Conservation (phyloP, 257 asterid genomes). For the Solanum pimpinellifolium region DNA sequence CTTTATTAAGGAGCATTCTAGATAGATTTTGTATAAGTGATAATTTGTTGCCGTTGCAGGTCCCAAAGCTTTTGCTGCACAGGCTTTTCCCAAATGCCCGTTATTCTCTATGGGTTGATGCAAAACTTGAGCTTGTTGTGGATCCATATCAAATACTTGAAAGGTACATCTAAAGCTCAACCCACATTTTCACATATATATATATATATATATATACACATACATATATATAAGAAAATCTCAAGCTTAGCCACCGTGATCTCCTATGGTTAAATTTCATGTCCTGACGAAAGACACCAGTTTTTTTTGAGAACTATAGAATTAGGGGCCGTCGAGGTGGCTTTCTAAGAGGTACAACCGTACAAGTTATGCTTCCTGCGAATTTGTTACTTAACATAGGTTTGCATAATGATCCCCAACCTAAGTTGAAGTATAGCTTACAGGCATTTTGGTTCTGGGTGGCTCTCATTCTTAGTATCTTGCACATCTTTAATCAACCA, state of each 20-base stretch:
- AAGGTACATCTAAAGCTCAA: constrained; percentile 35
- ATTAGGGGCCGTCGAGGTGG: background rate
- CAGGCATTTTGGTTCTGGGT: background rate
- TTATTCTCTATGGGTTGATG: constrained; percentile 91
- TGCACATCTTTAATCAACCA: background rate
- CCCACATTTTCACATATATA: background rate
- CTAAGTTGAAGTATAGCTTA: background rate
- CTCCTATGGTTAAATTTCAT: background rate
- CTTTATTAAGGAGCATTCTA: background rate
- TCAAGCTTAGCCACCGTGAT: background rate
- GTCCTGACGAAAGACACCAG: background rate
- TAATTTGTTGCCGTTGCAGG: constrained; percentile 25
- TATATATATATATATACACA: no score
- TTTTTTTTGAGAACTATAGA: background rate
- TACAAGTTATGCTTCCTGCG: background rate
- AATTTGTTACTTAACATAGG: background rate
- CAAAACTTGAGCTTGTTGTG: constrained; percentile 83
- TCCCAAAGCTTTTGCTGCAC: constrained; percentile 85
- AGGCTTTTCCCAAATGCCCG: constrained; percentile 79
- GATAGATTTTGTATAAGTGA: background rate
- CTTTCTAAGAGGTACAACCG: background rate
- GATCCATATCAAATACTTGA: constrained; percentile 87
- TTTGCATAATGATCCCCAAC: background rate
- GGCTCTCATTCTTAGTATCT: background rate
- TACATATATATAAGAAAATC: background rate